Percentiles rank a stretch among this genome's conserved stretches.
These are phyloP conservation scores for Starmerella asiatica DNA, from an alignment of 805 yeast genomes.

Conservation along the genomic window DNA sequence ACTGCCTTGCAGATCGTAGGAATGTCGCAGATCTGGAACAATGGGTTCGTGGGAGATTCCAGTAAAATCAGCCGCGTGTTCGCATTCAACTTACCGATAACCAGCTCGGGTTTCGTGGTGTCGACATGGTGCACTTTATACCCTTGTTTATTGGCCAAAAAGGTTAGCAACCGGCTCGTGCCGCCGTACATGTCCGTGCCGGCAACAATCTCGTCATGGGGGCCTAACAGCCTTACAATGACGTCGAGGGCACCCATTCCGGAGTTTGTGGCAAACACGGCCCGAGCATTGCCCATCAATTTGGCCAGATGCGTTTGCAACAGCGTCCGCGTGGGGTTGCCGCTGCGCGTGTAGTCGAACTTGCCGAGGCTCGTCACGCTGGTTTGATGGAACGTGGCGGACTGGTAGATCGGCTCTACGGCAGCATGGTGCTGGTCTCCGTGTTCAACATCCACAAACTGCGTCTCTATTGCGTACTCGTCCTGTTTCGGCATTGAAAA, in stretches of 20 bases:
- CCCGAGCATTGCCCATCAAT: conserved; percentile 55
- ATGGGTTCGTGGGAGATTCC: conserved; percentile 89
- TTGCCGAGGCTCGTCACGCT: conserved; percentile 63
- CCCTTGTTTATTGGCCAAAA: conserved; percentile 48
- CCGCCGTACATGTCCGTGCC: conserved; percentile 96
- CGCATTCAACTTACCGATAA: conserved; percentile 41
- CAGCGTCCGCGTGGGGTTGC: conserved; percentile 81
- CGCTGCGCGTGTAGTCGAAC: conserved; percentile 79
- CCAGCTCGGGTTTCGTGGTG: conserved; percentile 56
- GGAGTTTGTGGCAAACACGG: conserved; percentile 68
- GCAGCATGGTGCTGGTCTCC: conserved; percentile 66
- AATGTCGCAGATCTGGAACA: conserved; percentile 76
- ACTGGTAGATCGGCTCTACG: conserved; percentile 77
- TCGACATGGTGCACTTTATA: conserved; percentile 63
- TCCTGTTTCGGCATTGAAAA: no score
- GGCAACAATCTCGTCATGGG: conserved; percentile 85
- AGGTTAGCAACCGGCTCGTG: conserved; percentile 70
- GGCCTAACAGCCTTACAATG: conserved; percentile 53
- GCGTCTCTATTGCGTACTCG: conserved; percentile 55
- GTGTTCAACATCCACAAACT: conserved; percentile 48
- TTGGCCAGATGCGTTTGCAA: conserved; percentile 65
- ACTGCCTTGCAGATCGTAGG: conserved; percentile 52
- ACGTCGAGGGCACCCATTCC: conserved; percentile 94
- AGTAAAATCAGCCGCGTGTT: conserved; percentile 67
- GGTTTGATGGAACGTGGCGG: conserved; percentile 85